Evolutionary conservation across 331 rosid genomes (phyloP).

Genomic region (Stylosanthes scabra): DNA sequence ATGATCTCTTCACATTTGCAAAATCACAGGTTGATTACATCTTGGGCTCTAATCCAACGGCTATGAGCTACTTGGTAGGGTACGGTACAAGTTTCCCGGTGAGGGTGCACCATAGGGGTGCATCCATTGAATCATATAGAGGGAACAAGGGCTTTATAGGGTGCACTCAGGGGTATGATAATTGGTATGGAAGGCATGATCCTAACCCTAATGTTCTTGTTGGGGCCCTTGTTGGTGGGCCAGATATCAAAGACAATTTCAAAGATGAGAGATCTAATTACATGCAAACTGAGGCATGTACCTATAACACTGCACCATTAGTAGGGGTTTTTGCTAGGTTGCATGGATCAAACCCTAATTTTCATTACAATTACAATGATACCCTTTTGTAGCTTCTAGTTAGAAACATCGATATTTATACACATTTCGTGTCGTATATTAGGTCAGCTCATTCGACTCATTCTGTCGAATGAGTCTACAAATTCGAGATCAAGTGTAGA

Average conservation of each 20-base stretch:
- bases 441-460: too few relatives aligned
- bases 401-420: not conserved
- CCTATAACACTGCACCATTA: slow-evolving; percentile 76
- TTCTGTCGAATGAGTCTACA: not conserved
- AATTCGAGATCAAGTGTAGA: slow-evolving; percentile 4
- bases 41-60: slow-evolving; percentile 77
- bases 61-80: slow-evolving; percentile 71
- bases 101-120: slow-evolving; percentile 85
- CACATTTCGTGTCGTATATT: too few relatives aligned
- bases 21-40: slow-evolving; percentile 85
- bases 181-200: slow-evolving; percentile 57
- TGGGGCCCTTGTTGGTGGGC: slow-evolving; percentile 92
- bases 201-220: slow-evolving; percentile 65
- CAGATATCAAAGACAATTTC: slow-evolving; percentile 58
- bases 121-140: slow-evolving; percentile 66
- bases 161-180: slow-evolving; percentile 79
- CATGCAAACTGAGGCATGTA: slow-evolving; percentile 86
- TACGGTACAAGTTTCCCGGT: slow-evolving; percentile 56
- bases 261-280: slow-evolving; percentile 67
- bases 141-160: slow-evolving; percentile 67
- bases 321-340: slow-evolving; percentile 80
- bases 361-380: not conserved
- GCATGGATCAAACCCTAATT: slow-evolving; percentile 9
- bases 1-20: slow-evolving; percentile 56
- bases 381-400: slow-evolving; percentile 36